Base-by-base conservation (phyloP, 2,329 filamentous ascomycete genomes). In the Fusarium newnesense region DNA sequence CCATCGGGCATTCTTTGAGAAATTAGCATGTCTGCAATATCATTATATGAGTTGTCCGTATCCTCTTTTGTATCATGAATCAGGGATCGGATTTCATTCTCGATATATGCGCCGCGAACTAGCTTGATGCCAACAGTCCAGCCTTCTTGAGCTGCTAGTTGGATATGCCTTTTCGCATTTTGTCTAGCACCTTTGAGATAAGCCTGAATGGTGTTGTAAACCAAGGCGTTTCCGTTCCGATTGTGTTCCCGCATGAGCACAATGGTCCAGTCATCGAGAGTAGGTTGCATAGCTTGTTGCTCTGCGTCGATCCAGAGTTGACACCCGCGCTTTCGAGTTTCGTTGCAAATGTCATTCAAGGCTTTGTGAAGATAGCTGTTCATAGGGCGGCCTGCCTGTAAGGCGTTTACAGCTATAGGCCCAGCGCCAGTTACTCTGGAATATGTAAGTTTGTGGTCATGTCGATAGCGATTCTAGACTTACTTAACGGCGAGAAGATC, bases 401-500 rank as follows among this genome's bases (percentile, higher is more conserved):
- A 81, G 1, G 83, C 81, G 19, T 80, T 71, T 0, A 82, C 80
- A 2, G 84, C 83, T 4, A 79, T 75, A 0, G 80, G 80, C 0
- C 85, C 84, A 10, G 83, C 84, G 8, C 85, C 84, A 21, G 84
- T 85, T 1, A 83, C 77, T 63, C 82, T 85, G 4, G 4, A n/a
- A 1, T 10, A 24, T 19, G 43, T 76, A 11, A 69, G 64, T 6
- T 24, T 24, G 24, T 24, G 24, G 24, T 24, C 24, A 24, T 24
- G 24, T 24, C 24, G 24, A 24, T 24, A 24, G 24, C 24, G 24
- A 24, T 24, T 24, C 24, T 24, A 24, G 24, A 24, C 81, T 74
- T 75, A 86, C 81, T 92, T 92, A 43, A 91, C 78, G 1, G 89
- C 88, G 1, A 91, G 85, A 69, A 89, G 90, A 63, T 91, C 90